phyloP scores from a whole-genome alignment of 2,329 filamentous ascomycete species.

The Cercospora berteroae region DNA sequence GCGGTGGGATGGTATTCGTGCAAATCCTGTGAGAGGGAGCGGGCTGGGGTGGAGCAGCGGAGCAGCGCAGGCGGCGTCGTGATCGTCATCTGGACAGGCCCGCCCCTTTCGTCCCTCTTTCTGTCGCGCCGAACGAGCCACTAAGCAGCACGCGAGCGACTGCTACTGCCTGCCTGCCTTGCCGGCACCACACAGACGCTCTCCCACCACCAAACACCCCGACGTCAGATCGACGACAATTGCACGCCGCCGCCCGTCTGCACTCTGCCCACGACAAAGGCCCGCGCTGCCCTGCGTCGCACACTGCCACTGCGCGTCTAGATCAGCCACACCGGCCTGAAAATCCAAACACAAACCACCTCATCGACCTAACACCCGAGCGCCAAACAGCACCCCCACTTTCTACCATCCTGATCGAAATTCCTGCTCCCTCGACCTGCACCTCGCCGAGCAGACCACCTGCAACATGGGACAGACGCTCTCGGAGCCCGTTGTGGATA shows the following conservation, averaged over 20 bases:
- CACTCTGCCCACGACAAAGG: neutral
- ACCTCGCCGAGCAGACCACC: neutral
- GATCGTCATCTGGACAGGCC: neutral
- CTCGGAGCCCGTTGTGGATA: slow-evolving; percentile 97
- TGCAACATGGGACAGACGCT: slow-evolving; percentile 92
- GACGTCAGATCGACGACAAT: neutral
- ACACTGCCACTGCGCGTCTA: neutral
- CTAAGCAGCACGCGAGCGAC: neutral
- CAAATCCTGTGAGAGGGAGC: neutral
- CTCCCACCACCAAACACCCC: neutral
- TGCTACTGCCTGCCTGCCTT: neutral
- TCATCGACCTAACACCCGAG: neutral
- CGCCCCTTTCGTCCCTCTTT: neutral
- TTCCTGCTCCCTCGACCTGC: neutral
- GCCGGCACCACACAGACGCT: neutral
- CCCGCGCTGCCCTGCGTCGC: neutral
- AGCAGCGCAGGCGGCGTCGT: neutral
- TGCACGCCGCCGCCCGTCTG: neutral
- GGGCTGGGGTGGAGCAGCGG: neutral
- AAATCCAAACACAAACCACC: neutral
- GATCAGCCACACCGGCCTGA: neutral
- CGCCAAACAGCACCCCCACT: neutral
- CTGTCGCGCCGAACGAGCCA: neutral
- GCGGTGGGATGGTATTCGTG: neutral
- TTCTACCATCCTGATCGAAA: neutral